Evolutionary conservation across 1,284 basidiomycete species (phyloP), one percentile per base, ranked within the genome.

Genomic region (Naganishia sp.): DNA sequence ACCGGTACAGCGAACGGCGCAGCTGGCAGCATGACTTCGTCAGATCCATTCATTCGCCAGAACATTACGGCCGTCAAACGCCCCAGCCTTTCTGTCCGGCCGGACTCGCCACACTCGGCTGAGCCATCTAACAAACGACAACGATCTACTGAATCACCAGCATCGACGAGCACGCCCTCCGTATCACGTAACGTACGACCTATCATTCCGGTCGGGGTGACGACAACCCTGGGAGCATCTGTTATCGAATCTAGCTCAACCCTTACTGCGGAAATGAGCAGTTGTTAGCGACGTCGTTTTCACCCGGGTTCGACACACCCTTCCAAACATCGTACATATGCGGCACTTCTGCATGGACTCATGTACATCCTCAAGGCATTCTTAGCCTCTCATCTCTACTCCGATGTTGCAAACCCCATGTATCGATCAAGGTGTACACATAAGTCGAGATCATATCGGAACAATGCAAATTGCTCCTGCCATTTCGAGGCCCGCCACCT

Each of bases 111-210:
- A 5, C 16, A 18, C 9, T 18, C 48, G 31, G 56, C 48, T 15
- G 48, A 52, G 36, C 57, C 57, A 46, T 48, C 46, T 3, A 39
- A n/a, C 23, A 61, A 61, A 52, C 57, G 57, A 6, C 57, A 42
- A 6, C 31, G 23, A 50, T 10, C 57, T 6, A 25, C 31, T 33
- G 21, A 50, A 15, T n/a, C 33, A 13, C 21, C 33, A 7, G 25
- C 44, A 3, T 25, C 42, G 23, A 56, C 42, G 16, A 44, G 43
- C 16, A 44, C 25, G 16, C 7, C 43, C 11, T 9, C 42, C 3
- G 6, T n/a, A 21, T 46, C 42, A 1, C 23, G 55, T 28, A 56
- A 16, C 28, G n/a, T 43, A 3, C 33, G 57, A 11, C 33, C 36
- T 4, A 61, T 52, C 48, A 61, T 61, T 42, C 43, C 57, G 2